phyloP scores from a whole-genome alignment of 192 early-diverging fungal genomes.

The Phycomyces nitens region DNA sequence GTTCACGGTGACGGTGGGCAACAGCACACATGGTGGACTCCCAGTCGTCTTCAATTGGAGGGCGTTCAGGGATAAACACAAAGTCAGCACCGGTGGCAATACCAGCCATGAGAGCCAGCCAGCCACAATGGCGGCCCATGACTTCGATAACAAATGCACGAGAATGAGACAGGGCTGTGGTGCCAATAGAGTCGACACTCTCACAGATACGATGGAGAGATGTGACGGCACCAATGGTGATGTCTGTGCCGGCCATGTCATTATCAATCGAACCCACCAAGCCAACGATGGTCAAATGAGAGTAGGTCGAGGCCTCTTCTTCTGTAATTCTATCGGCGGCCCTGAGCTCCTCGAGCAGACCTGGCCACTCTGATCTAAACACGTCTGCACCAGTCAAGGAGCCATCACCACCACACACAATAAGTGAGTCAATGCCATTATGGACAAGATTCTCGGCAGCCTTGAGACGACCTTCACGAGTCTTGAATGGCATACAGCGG shows the following conservation, averaged over 20 bases:
- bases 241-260: constrained; percentile 84
- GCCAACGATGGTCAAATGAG: constrained; percentile 88
- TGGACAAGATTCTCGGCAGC: constrained; percentile 83
- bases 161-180: constrained; percentile 91
- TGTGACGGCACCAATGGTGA: constrained; percentile 94
- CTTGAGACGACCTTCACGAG: constrained; percentile 76
- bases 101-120: constrained; percentile 85
- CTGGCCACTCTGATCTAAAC: constrained; percentile 88
- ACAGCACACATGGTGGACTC: constrained; percentile 79
- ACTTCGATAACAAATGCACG: constrained; percentile 98
- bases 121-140: constrained; percentile 98
- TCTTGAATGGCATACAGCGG: constrained; percentile 82
- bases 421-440: constrained; percentile 89
- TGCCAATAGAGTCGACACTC: constrained; percentile 85
- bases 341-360: constrained; percentile 74
- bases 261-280: constrained; percentile 98
- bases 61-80: constrained; percentile 93
- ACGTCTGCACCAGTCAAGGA: constrained; percentile 93
- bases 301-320: constrained; percentile 57
- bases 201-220: constrained; percentile 96
- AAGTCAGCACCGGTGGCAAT: constrained; percentile 91
- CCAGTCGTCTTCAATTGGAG: constrained; percentile 86
- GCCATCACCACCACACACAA: constrained; percentile 96
- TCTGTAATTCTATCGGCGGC: constrained; percentile 49
- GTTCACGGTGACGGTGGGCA: constrained; percentile 54